phyloP scores from a whole-genome alignment of 768 basidiomycete genomes.

The Postia placenta region DNA sequence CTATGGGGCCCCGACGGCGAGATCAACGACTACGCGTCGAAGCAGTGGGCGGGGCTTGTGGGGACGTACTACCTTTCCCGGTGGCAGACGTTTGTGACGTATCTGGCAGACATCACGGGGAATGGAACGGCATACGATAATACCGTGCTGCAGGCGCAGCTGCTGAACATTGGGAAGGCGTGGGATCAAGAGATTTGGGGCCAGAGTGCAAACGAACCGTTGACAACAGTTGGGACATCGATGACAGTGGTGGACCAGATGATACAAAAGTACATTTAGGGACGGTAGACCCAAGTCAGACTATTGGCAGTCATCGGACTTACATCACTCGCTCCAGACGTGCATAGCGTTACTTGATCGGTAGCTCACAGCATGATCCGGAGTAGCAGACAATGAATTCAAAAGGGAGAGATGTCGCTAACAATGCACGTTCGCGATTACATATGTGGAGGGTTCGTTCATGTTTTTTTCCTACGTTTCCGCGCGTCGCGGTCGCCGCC shows the following conservation, averaged over 20 bases:
- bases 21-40: conserved; percentile 39
- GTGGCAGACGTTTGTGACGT: conserved; percentile 30
- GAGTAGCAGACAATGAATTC: too few species aligned
- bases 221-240: conserved; percentile 17
- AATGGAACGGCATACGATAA: conserved; percentile 25
- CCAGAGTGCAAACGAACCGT: conserved; percentile 10
- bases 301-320: too few species aligned
- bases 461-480: conserved; percentile 10
- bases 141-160: conserved; percentile 14
- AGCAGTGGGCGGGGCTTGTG: conserved; percentile 36
- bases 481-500: conserved; percentile 10
- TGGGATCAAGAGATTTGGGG: conserved; percentile 24
- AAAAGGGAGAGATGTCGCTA: too few species aligned
- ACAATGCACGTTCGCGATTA: too few species aligned
- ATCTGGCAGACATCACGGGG: conserved; percentile 25
- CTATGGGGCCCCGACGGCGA: conserved; percentile 37
- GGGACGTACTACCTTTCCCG: conserved; percentile 29
- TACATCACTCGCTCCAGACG: too few species aligned
- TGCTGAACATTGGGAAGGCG: conserved; percentile 28
- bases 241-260: neutral
- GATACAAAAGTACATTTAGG: conserved; percentile 1
- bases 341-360: too few species aligned
- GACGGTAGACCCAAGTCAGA: too few species aligned
- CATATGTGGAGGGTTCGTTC: neutral
- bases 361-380: too few species aligned